Conservation (phyloP, 768 basidiomycete genomes). For the Lentinula edodes region DNA sequence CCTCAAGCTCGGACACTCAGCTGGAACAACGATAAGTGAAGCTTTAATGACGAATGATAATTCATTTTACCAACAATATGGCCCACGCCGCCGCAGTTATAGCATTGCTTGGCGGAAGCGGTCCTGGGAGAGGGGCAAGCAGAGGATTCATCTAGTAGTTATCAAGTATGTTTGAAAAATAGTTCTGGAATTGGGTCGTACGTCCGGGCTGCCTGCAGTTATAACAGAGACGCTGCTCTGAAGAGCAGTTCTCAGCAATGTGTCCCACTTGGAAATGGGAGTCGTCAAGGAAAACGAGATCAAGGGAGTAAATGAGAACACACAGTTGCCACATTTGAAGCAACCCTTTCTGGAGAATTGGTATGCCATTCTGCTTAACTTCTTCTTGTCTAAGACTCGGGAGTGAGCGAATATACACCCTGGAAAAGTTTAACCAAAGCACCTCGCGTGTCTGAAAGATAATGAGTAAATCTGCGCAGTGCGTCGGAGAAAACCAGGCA, state of each 20-base stretch:
- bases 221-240: conserved; percentile 86
- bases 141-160: conserved; percentile 17
- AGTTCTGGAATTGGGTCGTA: conserved; percentile 80
- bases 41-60: not conserved
- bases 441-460: conserved; percentile 23
- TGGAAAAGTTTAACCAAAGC: conserved; percentile 16
- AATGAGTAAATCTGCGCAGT: conserved; percentile 6
- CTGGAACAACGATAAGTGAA: conserved; percentile 22
- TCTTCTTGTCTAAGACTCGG: conserved; percentile 12
- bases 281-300: conserved; percentile 12
- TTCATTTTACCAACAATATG: conserved; percentile 58
- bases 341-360: conserved; percentile 85
- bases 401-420: not conserved
- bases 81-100: conserved; percentile 88
- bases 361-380: conserved; percentile 54
- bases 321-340: conserved; percentile 92
- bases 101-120: conserved; percentile 85
- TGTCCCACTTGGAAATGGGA: conserved; percentile 62
- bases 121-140: conserved; percentile 83
- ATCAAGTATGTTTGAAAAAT: conserved; percentile 32
- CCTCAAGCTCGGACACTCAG: conserved; percentile 79
- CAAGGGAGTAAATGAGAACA: conserved; percentile 25
- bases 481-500: not conserved
- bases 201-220: conserved; percentile 95
- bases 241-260: conserved; percentile 88